Base-by-base conservation (phyloP, 2,329 filamentous ascomycete species). In the Penicillium sp. region DNA sequence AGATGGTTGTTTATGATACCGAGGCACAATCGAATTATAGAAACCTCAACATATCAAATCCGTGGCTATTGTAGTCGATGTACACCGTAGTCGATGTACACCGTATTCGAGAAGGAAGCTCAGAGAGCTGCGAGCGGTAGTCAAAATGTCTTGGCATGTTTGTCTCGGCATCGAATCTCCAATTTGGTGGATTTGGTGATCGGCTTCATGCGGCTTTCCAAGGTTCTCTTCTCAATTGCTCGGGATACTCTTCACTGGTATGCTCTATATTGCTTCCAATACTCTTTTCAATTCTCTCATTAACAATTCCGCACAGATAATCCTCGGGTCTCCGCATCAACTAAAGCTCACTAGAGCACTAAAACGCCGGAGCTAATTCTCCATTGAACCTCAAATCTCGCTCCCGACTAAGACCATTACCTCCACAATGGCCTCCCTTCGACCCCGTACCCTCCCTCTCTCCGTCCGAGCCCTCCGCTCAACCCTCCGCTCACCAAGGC, bases 141-240 rank as follows among this genome's bases (percentile, higher is more conserved):
- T 16, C 43, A 49, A 53, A 53, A 21, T 48, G 44, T 40, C 59
- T 64, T 61, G 62, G 62, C 61, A 40, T 60, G 57, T 65, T 65
- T 65, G 62, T 46, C 41, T 50, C 60, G 50, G 45, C 23, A 34
- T 44, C 47, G 53, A 55, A 55, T 57, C 59, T 50, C 60, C 29
- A 53, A 54, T 46, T 55, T 48, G 27, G 39, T 39, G 53, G 54
- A 54, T 46, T 55, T 48, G 27, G 39, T 39, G 53, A 56, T 59
- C 47, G 55, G 57, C 59, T 65, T 60, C 61, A 62, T 53, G 41
- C 40, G 39, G 47, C 59, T 53, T 60, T 45, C 52, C 15, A 27
- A 27, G 41, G 3, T 45, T 55, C 60, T 57, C 57, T 52, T 52
- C 29, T 15, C 40, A 50, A 47, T 60, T 55, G 50, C 48, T 43